A percentile compares a stretch with the other conserved stretches of the same genome.
Conservation (phyloP, 164 flowering plant species). For the Umbilicus rupestris region DNA sequence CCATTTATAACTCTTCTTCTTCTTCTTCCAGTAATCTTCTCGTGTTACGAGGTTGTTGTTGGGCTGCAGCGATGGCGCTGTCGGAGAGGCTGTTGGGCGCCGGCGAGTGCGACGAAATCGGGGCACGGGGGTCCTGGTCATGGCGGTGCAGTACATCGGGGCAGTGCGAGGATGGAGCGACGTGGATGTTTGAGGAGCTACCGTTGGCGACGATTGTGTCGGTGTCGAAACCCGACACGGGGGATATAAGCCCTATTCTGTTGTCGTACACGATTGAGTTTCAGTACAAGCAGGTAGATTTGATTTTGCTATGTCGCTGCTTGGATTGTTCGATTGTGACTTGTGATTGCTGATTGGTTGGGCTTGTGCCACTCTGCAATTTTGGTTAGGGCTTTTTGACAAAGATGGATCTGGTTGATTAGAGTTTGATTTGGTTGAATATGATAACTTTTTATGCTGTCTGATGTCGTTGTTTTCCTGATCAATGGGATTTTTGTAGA, state of each 20-base stretch:
- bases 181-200: slow-evolving; percentile 68
- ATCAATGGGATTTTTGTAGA: no score
- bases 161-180: slow-evolving; percentile 13
- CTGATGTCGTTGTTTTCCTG: no score
- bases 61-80: neutral
- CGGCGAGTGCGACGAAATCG: neutral
- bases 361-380: no score
- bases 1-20: neutral
- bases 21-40: neutral
- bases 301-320: neutral
- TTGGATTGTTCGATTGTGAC: neutral
- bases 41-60: neutral
- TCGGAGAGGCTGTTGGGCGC: neutral
- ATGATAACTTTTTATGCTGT: no score
- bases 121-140: neutral
- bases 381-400: no score
- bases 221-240: slow-evolving; percentile 80
- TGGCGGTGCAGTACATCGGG: neutral
- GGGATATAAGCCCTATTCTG: slow-evolving; percentile 67
- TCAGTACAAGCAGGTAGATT: slow-evolving; percentile 65
- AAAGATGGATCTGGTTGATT: no score
- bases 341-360: neutral
- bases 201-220: slow-evolving; percentile 63
- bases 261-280: slow-evolving; percentile 79
- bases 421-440: no score